A percentile compares a stretch with the other conserved stretches of the same genome.
Conservation (phyloP, 257 asterid genomes). For the Solanum sejunctum region DNA sequence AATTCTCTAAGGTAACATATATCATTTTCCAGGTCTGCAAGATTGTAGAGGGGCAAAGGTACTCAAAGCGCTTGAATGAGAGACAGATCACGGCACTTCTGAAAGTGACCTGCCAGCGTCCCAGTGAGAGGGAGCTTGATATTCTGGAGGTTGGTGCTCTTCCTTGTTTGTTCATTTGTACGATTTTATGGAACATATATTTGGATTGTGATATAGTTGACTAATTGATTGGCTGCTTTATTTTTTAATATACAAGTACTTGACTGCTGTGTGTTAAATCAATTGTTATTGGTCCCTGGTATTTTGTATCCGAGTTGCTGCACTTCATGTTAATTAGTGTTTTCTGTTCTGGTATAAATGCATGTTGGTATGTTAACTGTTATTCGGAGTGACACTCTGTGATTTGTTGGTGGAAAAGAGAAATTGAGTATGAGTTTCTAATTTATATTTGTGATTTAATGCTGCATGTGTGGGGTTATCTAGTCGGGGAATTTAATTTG, state of each 20-base stretch:
- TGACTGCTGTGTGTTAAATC: not conserved
- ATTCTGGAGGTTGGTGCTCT: slow-evolving; percentile 50
- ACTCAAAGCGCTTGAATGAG: slow-evolving; percentile 87
- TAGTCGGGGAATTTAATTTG: not conserved
- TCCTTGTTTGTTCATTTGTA: not conserved
- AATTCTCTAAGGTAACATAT: not conserved
- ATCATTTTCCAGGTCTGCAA: slow-evolving; percentile 60
- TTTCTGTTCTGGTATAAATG: not conserved
- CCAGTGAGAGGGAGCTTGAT: slow-evolving; percentile 63
- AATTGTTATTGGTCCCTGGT: not conserved
- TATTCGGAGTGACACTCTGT: not conserved
- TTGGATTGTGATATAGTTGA: not conserved
- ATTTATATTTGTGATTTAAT: not conserved
- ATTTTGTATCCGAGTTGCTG: not conserved
- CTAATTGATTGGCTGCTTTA: not conserved
- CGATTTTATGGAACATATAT: not conserved
- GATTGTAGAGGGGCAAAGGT: slow-evolving; percentile 91
- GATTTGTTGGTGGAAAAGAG: not conserved
- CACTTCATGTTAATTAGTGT: not conserved
- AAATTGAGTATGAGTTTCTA: not conserved
- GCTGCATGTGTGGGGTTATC: not conserved
- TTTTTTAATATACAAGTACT: not conserved
- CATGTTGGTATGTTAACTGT: not conserved
- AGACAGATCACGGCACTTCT: slow-evolving; percentile 83
- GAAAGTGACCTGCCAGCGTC: slow-evolving; percentile 96